phyloP scores from a whole-genome alignment of 2,329 filamentous ascomycete genomes.

The Neofusicoccum cordaticola region DNA sequence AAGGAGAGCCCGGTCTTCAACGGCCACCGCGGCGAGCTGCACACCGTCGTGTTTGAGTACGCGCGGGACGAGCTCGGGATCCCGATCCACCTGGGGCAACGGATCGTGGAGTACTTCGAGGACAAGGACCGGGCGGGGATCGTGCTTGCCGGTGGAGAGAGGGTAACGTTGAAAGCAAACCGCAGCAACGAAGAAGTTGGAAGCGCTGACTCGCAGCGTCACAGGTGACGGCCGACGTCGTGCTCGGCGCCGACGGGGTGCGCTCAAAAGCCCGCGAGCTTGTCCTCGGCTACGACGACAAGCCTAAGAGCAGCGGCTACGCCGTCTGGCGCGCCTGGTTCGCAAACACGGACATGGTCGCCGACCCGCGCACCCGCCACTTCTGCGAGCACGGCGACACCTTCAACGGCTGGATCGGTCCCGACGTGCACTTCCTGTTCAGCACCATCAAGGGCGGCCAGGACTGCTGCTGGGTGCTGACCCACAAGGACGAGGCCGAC shows the following conservation, averaged over 20 bases:
- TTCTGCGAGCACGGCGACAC: slow-evolving; percentile 39
- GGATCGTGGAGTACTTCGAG: slow-evolving; percentile 56
- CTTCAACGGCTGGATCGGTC: slow-evolving; percentile 39
- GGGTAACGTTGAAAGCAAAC: slow-evolving; percentile 25
- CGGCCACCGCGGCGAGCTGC: slow-evolving; percentile 60
- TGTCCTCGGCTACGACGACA: slow-evolving; percentile 53
- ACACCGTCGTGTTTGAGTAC: slow-evolving; percentile 58
- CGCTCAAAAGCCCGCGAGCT: slow-evolving; percentile 51
- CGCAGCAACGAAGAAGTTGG: no score
- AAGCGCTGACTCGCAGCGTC: slow-evolving; percentile 18
- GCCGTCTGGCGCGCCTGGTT: slow-evolving; percentile 53
- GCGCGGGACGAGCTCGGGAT: slow-evolving; percentile 55
- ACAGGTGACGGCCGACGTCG: slow-evolving; percentile 41
- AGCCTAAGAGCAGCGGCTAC: slow-evolving; percentile 53
- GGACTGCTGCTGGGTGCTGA: slow-evolving; percentile 39
- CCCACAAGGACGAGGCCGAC: slow-evolving; percentile 34
- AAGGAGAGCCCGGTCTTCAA: slow-evolving; percentile 56
- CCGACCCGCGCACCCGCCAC: slow-evolving; percentile 36
- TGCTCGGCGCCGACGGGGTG: slow-evolving; percentile 54
- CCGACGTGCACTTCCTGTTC: slow-evolving; percentile 40
- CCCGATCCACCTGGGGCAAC: slow-evolving; percentile 53
- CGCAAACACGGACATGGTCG: slow-evolving; percentile 36
- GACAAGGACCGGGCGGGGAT: slow-evolving; percentile 52
- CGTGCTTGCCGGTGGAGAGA: slow-evolving; percentile 48
- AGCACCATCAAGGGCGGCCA: slow-evolving; percentile 34